Evolutionary conservation across 805 yeast genomes (phyloP).

Genomic region (Wickerhamomyces bisporus): DNA sequence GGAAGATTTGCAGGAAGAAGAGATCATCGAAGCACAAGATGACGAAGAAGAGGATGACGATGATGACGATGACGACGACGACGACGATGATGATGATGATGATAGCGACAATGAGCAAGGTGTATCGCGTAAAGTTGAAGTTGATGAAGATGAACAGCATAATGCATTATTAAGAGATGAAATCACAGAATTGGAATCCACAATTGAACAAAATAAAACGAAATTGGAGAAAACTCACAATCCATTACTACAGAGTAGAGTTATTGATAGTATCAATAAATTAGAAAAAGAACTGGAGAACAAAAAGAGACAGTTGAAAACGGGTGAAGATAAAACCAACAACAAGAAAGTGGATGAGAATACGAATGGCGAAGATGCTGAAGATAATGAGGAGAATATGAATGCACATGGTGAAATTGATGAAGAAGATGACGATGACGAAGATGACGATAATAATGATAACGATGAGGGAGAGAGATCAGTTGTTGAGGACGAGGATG

Average conservation of each 20-base stretch:
- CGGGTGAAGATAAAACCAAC: slow-evolving; percentile 27
- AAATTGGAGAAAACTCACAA: slow-evolving; percentile 72
- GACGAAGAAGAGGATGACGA: slow-evolving; percentile 29
- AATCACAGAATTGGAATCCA: slow-evolving; percentile 71
- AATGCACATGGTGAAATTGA: slow-evolving; percentile 19
- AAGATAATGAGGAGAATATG: slow-evolving; percentile 20
- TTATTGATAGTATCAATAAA: slow-evolving; percentile 72
- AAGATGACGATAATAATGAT: slow-evolving; percentile 26
- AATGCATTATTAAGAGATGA: slow-evolving; percentile 78
- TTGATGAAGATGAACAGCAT: slow-evolving; percentile 57
- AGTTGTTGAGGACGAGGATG: slow-evolving; percentile 25
- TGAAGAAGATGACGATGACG: slow-evolving; percentile 30
- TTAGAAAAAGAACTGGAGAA: slow-evolving; percentile 77
- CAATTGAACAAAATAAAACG: slow-evolving; percentile 67
- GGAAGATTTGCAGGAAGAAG: slow-evolving; percentile 31
- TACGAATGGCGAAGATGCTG: slow-evolving; percentile 17
- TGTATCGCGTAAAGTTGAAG: slow-evolving; percentile 43
- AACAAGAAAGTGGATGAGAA: slow-evolving; percentile 21
- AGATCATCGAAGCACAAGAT: slow-evolving; percentile 22
- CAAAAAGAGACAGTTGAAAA: slow-evolving; percentile 62
- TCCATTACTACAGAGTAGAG: slow-evolving; percentile 82
- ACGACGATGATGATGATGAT: slow-evolving; percentile 48
- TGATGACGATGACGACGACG: slow-evolving; percentile 44
- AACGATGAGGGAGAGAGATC: slow-evolving; percentile 29
- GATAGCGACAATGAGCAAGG: slow-evolving; percentile 51